A percentile compares a stretch with the other conserved stretches of the same genome.
Conservation (phyloP, 768 basidiomycete species). For the Boletales sp. region DNA sequence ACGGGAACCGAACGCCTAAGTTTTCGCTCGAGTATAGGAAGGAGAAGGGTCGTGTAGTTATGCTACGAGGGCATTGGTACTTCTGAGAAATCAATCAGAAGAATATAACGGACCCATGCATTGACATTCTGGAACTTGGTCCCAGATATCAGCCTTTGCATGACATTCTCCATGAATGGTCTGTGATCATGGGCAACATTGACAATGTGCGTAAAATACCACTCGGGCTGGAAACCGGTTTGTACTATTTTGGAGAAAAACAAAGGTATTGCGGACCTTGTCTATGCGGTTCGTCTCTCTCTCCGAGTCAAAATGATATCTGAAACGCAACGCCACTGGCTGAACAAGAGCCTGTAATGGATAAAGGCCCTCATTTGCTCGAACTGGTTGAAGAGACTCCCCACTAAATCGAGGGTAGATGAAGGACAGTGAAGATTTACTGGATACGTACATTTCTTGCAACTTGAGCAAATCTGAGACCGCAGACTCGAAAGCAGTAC, state of each 20-base stretch:
- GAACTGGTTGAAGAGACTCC: slow-evolving; percentile 39
- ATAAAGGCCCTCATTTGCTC: slow-evolving; percentile 57
- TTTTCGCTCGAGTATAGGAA: slow-evolving; percentile 76
- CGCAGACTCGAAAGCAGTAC: slow-evolving; percentile 66
- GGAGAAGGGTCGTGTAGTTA: slow-evolving; percentile 76
- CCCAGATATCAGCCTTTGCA: slow-evolving; percentile 67
- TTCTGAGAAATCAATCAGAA: neutral
- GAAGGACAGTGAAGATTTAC: neutral
- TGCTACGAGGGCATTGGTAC: slow-evolving; percentile 44
- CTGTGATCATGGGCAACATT: slow-evolving; percentile 86
- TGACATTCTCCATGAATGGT: slow-evolving; percentile 68
- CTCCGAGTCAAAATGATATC: slow-evolving; percentile 89
- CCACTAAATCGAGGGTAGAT: slow-evolving; percentile 40
- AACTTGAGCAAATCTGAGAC: slow-evolving; percentile 76
- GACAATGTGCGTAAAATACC: slow-evolving; percentile 91
- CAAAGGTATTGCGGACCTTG: slow-evolving; percentile 52
- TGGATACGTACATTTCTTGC: slow-evolving; percentile 66
- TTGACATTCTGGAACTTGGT: slow-evolving; percentile 62
- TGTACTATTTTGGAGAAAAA: neutral
- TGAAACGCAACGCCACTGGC: slow-evolving; percentile 83
- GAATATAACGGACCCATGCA: slow-evolving; percentile 60
- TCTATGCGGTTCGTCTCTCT: slow-evolving; percentile 88
- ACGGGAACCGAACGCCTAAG: slow-evolving; percentile 69
- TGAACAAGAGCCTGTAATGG: slow-evolving; percentile 81
- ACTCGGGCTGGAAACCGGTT: slow-evolving; percentile 70